These are phyloP conservation scores for Cicer chorassanicum DNA, from an alignment of 306 rosid genomes.

Conservation along the genomic window DNA sequence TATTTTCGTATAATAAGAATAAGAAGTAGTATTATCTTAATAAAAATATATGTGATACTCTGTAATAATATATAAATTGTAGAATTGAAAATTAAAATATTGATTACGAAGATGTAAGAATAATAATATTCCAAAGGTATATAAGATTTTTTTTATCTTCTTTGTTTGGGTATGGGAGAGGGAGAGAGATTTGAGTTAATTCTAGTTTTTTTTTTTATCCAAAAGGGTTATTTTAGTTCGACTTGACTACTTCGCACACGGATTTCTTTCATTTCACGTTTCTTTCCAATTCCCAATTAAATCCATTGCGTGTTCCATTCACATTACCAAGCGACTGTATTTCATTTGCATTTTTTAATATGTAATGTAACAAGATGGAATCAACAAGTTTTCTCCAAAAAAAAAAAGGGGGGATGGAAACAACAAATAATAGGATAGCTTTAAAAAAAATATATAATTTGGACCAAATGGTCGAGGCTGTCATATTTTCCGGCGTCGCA, in stretches of 20 bases:
- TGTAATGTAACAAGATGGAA: background rate
- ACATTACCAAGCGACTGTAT: background rate
- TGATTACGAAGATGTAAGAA: too few species aligned
- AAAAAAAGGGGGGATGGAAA: background rate
- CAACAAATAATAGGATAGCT: background rate
- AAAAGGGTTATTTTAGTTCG: background rate
- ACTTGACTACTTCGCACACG: constrained; percentile 23
- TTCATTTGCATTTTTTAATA: background rate
- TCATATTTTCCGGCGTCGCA: constrained; percentile 7
- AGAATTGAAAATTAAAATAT: background rate
- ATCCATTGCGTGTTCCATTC: constrained; percentile 35
- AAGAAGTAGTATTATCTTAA: too few species aligned
- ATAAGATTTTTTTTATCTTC: background rate
- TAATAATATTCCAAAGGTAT: background rate
- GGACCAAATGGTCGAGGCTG: constrained; percentile 4
- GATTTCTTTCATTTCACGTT: constrained; percentile 22
- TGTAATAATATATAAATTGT: background rate
- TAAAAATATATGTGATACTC: background rate
- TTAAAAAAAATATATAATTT: background rate
- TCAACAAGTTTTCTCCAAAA: background rate
- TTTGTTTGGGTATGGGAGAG: background rate
- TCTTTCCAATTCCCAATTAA: background rate
- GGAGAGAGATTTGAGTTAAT: background rate
- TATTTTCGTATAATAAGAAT: too few species aligned
- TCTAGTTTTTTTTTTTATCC: background rate